Conservation (phyloP, 2,329 filamentous ascomycete species). For the Neodidymelliopsis sp. region DNA sequence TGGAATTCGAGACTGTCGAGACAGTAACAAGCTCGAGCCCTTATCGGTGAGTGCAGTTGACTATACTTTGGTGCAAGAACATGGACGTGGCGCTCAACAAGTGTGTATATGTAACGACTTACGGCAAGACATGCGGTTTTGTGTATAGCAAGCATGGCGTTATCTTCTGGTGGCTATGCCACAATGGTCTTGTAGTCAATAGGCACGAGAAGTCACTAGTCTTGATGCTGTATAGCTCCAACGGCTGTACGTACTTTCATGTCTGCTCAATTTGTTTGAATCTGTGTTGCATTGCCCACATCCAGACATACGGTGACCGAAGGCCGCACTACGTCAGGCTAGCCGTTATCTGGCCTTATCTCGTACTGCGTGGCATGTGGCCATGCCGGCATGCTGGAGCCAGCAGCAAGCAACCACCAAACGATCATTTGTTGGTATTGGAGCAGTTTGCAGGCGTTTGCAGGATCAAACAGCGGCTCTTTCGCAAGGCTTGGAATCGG, state of each 20-base stretch:
- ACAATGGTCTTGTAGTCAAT: background rate
- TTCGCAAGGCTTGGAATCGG: slow-evolving; percentile 10
- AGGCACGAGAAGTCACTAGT: background rate
- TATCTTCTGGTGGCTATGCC: background rate
- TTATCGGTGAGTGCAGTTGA: slow-evolving; percentile 37
- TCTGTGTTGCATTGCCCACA: background rate
- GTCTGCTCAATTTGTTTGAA: background rate
- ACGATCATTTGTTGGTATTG: background rate
- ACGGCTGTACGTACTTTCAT: slow-evolving; percentile 1
- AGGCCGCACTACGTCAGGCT: slow-evolving; percentile 15
- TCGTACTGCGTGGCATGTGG: slow-evolving; percentile 5
- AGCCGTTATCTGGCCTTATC: slow-evolving; percentile 37
- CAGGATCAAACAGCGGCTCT: slow-evolving; percentile 4
- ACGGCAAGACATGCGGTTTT: background rate
- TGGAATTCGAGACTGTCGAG: slow-evolving; percentile 60
- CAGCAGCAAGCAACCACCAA: background rate
- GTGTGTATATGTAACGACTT: background rate
- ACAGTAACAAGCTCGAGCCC: slow-evolving; percentile 51
- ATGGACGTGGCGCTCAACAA: background rate
- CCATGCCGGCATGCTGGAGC: slow-evolving; percentile 4
- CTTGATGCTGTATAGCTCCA: background rate
- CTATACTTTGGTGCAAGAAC: no score
- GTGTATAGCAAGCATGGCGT: slow-evolving; percentile 8
- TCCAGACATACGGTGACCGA: slow-evolving; percentile 3
- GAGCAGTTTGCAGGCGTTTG: slow-evolving; percentile 5